A percentile compares a stretch with the other conserved stretches of the same genome.
phyloP scores from a whole-genome alignment of 2,329 filamentous ascomycete species.

The Penicillium sp. region DNA sequence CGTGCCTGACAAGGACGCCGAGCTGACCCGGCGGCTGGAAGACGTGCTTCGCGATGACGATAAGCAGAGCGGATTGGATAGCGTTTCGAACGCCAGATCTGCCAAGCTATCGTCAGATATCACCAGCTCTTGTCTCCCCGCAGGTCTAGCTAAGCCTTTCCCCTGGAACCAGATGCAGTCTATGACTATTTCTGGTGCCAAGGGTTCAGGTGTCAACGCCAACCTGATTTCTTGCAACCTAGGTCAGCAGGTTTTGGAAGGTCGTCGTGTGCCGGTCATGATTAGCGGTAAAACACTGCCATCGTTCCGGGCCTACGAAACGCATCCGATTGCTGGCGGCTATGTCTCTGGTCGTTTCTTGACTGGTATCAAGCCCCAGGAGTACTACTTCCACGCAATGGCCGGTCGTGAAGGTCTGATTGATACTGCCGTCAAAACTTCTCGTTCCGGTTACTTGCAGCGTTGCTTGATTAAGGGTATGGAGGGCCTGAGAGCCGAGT shows the following conservation, averaged over 20 bases:
- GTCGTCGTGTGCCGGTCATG: slow-evolving; percentile 91
- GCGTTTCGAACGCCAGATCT: slow-evolving; percentile 70
- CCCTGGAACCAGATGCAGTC: slow-evolving; percentile 98
- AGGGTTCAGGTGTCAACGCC: slow-evolving; percentile 87
- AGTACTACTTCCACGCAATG: slow-evolving; percentile 99
- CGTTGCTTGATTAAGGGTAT: slow-evolving; percentile 97
- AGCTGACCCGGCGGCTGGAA: slow-evolving; percentile 74
- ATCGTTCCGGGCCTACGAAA: slow-evolving; percentile 89
- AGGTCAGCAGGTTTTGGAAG: slow-evolving; percentile 93
- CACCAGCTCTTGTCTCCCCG: slow-evolving; percentile 73
- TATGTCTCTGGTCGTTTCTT: slow-evolving; percentile 96
- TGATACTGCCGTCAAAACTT: slow-evolving; percentile 98
- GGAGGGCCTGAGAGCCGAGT: slow-evolving; percentile 87
- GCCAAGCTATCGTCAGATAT: slow-evolving; percentile 70
- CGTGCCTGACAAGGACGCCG: slow-evolving; percentile 59
- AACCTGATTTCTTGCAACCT: slow-evolving; percentile 97
- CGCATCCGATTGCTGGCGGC: slow-evolving; percentile 80
- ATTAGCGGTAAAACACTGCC: slow-evolving; percentile 94
- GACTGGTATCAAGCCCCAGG: slow-evolving; percentile 92
- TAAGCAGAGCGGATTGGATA: slow-evolving; percentile 87
- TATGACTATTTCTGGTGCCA: slow-evolving; percentile 96
- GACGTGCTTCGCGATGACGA: slow-evolving; percentile 84
- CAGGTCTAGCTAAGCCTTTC: slow-evolving; percentile 82
- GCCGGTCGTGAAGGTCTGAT: slow-evolving; percentile 96
- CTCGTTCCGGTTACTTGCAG: slow-evolving; percentile 91